These are phyloP conservation scores for Cercospora janseana DNA, from an alignment of 2,329 filamentous ascomycete species.

Conservation along the genomic window DNA sequence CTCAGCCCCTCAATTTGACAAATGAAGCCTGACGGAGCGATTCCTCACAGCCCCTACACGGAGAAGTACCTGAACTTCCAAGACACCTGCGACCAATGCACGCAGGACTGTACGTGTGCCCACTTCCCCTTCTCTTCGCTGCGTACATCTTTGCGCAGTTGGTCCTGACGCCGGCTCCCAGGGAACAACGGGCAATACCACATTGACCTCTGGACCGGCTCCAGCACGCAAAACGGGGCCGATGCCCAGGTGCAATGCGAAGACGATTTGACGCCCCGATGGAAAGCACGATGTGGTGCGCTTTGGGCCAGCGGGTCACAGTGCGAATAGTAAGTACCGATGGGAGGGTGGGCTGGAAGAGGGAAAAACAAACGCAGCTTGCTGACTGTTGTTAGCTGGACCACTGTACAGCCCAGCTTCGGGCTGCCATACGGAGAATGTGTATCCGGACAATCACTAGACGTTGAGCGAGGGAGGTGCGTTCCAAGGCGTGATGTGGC, in stretches of 20 bases:
- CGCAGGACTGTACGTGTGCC: not conserved
- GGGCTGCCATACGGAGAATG: not conserved
- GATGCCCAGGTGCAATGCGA: not conserved
- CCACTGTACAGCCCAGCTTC: not conserved
- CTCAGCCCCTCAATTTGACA: too few relatives aligned
- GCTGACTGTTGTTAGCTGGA: not conserved
- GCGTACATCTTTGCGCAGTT: too few relatives aligned
- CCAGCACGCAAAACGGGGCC: not conserved
- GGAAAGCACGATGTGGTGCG: not conserved
- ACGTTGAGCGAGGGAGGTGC: not conserved
- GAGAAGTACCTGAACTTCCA: conserved; percentile 3
- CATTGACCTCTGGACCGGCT: not conserved
- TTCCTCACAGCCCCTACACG: not conserved
- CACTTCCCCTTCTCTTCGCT: not conserved
- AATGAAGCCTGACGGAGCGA: not conserved
- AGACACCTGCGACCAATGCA: not conserved
- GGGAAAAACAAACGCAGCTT: not conserved
- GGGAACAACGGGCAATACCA: not conserved
- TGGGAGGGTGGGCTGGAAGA: not conserved
- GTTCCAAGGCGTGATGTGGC: too few relatives aligned
- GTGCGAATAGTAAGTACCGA: not conserved
- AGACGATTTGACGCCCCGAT: not conserved
- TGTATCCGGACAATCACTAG: not conserved
- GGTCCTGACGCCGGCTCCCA: not conserved
- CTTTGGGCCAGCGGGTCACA: not conserved